Evolutionary conservation across 2,329 filamentous ascomycete genomes (phyloP).

Genomic region (Neofusicoccum kwambonambiense): DNA sequence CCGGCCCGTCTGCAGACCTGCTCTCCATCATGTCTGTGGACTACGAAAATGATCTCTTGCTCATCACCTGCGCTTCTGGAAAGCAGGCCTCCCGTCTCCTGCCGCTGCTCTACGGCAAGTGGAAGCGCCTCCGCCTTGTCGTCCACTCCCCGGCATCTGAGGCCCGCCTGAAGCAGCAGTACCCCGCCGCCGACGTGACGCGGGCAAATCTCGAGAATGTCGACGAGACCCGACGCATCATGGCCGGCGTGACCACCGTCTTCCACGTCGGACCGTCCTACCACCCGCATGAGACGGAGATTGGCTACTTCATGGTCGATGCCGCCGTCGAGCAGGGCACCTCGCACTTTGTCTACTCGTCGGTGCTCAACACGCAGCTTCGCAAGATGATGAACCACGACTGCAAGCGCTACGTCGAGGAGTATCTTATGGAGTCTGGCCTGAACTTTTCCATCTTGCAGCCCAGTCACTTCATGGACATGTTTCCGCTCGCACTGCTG

Average conservation of each 20-base stretch:
- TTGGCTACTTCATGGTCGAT: constrained; percentile 39
- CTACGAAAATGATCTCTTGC: constrained; percentile 32
- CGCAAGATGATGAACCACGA: constrained; percentile 40
- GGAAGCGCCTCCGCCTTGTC: constrained; percentile 35
- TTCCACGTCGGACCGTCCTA: constrained; percentile 38
- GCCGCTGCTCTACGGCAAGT: constrained; percentile 32
- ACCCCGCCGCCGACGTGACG: constrained; percentile 35
- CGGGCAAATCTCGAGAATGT: constrained; percentile 29
- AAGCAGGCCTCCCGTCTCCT: constrained; percentile 38
- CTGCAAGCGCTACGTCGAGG: constrained; percentile 36
- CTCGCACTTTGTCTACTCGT: constrained; percentile 39
- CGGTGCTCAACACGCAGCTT: constrained; percentile 34
- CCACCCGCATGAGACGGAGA: constrained; percentile 33
- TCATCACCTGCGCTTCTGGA: constrained; percentile 40
- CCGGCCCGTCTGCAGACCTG: background rate
- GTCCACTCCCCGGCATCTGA: constrained; percentile 30
- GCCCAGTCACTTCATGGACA: constrained; percentile 37
- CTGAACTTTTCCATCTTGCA: constrained; percentile 38
- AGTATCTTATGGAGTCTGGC: constrained; percentile 35
- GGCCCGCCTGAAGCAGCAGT: constrained; percentile 28
- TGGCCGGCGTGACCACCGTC: constrained; percentile 30
- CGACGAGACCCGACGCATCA: constrained; percentile 24
- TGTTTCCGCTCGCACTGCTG: constrained; percentile 25
- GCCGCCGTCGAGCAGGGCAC: constrained; percentile 26
- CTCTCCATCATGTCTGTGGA: constrained; percentile 23